These are phyloP conservation scores for Aureobasidium sp. DNA, from an alignment of 2,329 filamentous ascomycete genomes.

Conservation along the genomic window DNA sequence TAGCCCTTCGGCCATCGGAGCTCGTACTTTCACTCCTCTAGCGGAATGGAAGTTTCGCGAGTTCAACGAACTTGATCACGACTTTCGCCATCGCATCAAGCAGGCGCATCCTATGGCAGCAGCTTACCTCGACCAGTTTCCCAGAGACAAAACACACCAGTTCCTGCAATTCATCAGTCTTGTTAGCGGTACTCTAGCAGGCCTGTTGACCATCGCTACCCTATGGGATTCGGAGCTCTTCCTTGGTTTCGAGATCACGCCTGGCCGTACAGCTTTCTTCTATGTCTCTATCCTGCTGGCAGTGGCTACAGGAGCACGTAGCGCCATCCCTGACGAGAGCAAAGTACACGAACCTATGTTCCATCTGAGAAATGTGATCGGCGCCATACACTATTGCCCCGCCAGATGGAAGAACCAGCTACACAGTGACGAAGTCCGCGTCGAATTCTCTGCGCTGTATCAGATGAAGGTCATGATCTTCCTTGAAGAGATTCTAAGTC, in stretches of 20 bases:
- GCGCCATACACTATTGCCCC: constrained; percentile 88
- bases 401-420: constrained; percentile 80
- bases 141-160: constrained; percentile 88
- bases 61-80: constrained; percentile 91
- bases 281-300: constrained; percentile 78
- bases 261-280: constrained; percentile 81
- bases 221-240: constrained; percentile 89
- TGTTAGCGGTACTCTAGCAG: constrained; percentile 75
- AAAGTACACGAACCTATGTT: constrained; percentile 87
- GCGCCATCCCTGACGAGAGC: constrained; percentile 76
- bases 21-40: constrained; percentile 82
- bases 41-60: constrained; percentile 98
- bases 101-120: constrained; percentile 94
- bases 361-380: constrained; percentile 79
- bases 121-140: constrained; percentile 90
- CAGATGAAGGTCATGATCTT: constrained; percentile 91
- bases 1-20: constrained; percentile 79
- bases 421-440: constrained; percentile 89
- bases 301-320: constrained; percentile 76
- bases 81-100: constrained; percentile 82
- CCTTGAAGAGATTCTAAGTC: constrained; percentile 82
- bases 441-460: constrained; percentile 84
- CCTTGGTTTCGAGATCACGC: constrained; percentile 83
- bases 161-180: constrained; percentile 80
- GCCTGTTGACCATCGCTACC: constrained; percentile 75